These are phyloP conservation scores for Silene vulgaris DNA, from an alignment of 179 eudicot species.

Conservation along the genomic window DNA sequence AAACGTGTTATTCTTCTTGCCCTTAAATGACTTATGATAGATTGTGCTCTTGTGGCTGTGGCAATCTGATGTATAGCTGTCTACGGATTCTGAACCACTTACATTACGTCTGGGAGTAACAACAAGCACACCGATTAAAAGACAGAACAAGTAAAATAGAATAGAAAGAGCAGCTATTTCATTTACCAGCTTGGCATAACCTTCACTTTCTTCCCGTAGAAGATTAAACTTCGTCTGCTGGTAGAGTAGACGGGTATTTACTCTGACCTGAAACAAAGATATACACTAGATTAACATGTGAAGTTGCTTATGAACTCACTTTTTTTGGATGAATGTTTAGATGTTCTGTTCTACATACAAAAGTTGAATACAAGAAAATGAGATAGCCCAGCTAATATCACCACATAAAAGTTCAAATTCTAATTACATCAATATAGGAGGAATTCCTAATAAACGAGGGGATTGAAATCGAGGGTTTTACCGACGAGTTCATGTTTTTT, in stretches of 20 bases:
- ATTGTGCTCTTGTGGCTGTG: too few relatives aligned
- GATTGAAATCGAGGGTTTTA: neutral
- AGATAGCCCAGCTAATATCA: neutral
- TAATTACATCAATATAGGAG: neutral
- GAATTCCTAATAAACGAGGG: neutral
- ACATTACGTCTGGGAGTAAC: too few relatives aligned
- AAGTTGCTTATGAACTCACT: neutral
- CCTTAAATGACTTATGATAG: too few relatives aligned
- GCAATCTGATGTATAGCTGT: too few relatives aligned
- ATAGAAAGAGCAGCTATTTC: constrained; percentile 14
- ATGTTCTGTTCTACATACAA: too few relatives aligned
- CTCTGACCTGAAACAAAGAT: constrained; percentile 72
- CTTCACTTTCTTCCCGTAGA: constrained; percentile 98
- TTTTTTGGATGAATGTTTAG: neutral
- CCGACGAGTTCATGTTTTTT: neutral
- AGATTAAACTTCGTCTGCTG: constrained; percentile 99
- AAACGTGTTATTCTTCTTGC: too few relatives aligned
- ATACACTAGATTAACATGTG: constrained; percentile 15
- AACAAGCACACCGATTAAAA: constrained; percentile 10
- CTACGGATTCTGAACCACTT: too few relatives aligned
- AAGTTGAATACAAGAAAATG: neutral
- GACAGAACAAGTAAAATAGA: neutral
- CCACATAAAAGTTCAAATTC: neutral
- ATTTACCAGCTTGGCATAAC: constrained; percentile 96
- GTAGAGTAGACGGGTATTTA: constrained; percentile 90